These are phyloP conservation scores for Blastobotrys robertii DNA, from an alignment of 805 yeast genomes.

Conservation along the genomic window DNA sequence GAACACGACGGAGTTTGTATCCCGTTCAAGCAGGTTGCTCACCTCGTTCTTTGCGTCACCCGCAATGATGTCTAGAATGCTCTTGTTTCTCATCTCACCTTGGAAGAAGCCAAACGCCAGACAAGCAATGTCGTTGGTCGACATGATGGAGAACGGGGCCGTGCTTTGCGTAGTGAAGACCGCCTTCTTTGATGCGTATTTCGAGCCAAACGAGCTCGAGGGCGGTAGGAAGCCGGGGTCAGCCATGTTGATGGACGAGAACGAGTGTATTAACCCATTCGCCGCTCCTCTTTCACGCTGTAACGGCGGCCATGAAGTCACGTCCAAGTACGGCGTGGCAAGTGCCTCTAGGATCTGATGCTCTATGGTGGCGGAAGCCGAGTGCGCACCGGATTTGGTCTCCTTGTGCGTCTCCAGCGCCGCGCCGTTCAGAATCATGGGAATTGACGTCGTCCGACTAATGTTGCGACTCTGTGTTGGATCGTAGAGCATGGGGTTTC, in stretches of 20 bases:
- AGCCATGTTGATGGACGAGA: slow-evolving; percentile 9
- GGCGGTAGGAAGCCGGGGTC: slow-evolving; percentile 6
- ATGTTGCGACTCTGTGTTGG: no score
- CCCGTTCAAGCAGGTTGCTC: neutral
- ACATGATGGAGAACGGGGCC: slow-evolving; percentile 71
- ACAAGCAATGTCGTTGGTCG: slow-evolving; percentile 86
- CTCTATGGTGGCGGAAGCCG: slow-evolving; percentile 4
- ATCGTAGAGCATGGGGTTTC: no score
- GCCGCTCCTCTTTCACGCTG: no score
- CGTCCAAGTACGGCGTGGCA: slow-evolving; percentile 23
- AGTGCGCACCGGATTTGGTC: slow-evolving; percentile 2
- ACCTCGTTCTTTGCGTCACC: slow-evolving; percentile 2
- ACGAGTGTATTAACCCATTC: slow-evolving; percentile 31
- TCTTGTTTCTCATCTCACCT: slow-evolving; percentile 47
- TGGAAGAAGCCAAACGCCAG: slow-evolving; percentile 75
- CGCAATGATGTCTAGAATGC: slow-evolving; percentile 55
- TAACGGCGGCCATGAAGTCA: slow-evolving; percentile 23
- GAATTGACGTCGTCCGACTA: no score
- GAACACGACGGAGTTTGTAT: slow-evolving; percentile 22
- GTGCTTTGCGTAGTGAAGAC: slow-evolving; percentile 68
- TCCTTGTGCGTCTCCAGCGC: slow-evolving; percentile 3
- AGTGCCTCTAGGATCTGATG: slow-evolving; percentile 20
- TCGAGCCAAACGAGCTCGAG: slow-evolving; percentile 42
- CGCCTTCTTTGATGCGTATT: slow-evolving; percentile 60
- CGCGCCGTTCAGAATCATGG: neutral